These are phyloP conservation scores for Aspergillus quadricinctus DNA, from an alignment of 2,329 filamentous ascomycete species.

Conservation along the genomic window DNA sequence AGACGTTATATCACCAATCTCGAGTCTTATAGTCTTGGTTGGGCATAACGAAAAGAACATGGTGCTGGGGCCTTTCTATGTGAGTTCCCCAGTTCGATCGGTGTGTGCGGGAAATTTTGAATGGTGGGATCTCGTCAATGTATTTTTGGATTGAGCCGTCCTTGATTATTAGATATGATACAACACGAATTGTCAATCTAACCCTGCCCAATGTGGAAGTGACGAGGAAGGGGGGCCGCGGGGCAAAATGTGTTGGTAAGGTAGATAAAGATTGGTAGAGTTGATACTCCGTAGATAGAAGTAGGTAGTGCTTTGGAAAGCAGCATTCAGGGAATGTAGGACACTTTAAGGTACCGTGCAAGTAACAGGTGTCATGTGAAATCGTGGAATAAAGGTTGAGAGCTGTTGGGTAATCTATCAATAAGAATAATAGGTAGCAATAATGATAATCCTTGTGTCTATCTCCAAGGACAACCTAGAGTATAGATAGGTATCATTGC, in stretches of 20 bases:
- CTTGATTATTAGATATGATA: neutral
- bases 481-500: no score
- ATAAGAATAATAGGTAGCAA: neutral
- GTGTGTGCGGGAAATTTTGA: neutral
- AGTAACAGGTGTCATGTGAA: neutral
- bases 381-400: neutral
- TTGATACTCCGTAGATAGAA: neutral
- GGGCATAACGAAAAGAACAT: neutral
- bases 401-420: neutral
- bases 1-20: conserved; percentile 21
- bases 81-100: neutral
- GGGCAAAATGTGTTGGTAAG: neutral
- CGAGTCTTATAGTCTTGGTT: neutral
- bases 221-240: no score
- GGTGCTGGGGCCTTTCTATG: neutral
- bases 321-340: neutral
- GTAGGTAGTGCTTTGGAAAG: neutral
- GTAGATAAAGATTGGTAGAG: neutral
- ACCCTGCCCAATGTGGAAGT: neutral
- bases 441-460: neutral
- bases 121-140: no score
- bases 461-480: neutral
- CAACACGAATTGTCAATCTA: neutral
- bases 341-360: neutral
- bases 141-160: neutral